Percentiles rank a stretch among this genome's conserved stretches.
phyloP scores from a whole-genome alignment of 805 yeast species.

The Myxozyma kluyveri region DNA sequence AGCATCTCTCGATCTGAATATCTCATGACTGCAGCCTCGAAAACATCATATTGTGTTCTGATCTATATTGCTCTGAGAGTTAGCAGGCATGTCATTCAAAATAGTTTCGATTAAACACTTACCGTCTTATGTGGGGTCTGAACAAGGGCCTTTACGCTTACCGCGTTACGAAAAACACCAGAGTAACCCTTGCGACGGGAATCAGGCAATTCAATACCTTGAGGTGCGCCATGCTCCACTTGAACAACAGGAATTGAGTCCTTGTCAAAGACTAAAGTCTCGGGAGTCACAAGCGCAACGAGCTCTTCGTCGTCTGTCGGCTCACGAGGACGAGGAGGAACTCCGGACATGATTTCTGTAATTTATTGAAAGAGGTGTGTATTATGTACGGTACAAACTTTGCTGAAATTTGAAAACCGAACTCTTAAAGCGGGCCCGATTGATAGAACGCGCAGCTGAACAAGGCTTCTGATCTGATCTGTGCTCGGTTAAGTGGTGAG shows the following conservation, averaged over 20 bases:
- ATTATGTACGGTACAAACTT: too few species aligned
- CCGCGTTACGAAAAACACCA: constrained; percentile 49
- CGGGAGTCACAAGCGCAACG: constrained; percentile 10
- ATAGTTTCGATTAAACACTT: not conserved
- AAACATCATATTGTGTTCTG: constrained; percentile 42
- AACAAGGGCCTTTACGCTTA: constrained; percentile 37
- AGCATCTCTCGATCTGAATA: constrained; percentile 40
- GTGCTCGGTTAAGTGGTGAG: too few species aligned
- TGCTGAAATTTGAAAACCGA: too few species aligned
- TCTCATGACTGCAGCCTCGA: constrained; percentile 35
- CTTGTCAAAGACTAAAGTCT: constrained; percentile 13
- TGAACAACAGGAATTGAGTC: constrained; percentile 15
- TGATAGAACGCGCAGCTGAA: too few species aligned
- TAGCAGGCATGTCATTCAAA: not conserved
- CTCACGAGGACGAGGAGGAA: constrained; percentile 11
- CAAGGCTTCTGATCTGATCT: too few species aligned
- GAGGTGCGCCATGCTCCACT: constrained; percentile 33
- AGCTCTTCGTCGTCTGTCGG: constrained; percentile 9
- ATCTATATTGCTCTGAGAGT: constrained; percentile 24
- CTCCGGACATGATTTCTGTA: constrained; percentile 5
- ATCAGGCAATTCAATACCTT: constrained; percentile 44
- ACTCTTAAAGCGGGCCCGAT: too few species aligned
- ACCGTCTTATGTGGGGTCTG: constrained; percentile 38
- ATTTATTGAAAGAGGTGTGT: not conserved
- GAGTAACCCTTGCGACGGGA: constrained; percentile 49